A percentile compares a stretch with the other conserved stretches of the same genome.
These are phyloP conservation scores for Monilinia vaccinii-corymbosi DNA, from an alignment of 2,329 filamentous ascomycete genomes.

Conservation along the genomic window DNA sequence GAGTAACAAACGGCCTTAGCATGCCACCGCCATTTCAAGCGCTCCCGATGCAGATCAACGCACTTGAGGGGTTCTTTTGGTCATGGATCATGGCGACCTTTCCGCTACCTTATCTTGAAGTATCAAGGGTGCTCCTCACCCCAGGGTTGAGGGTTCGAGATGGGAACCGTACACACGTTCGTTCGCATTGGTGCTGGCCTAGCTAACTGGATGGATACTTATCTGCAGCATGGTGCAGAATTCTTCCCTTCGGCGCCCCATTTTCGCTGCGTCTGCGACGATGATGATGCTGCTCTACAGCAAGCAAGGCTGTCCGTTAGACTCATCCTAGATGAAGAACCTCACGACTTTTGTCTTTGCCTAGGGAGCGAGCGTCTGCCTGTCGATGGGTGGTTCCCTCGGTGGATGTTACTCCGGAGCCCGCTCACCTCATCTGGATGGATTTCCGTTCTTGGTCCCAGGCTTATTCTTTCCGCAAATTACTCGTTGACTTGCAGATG, in stretches of 20 bases:
- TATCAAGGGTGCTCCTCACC: constrained; percentile 8
- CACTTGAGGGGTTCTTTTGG: constrained; percentile 2
- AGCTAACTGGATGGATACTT: neutral
- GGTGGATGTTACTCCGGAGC: neutral
- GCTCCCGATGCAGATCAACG: constrained; percentile 1
- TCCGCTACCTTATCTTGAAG: constrained; percentile 9
- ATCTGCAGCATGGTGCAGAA: constrained; percentile 6
- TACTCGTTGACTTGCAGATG: constrained; percentile 11
- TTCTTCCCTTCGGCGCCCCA: constrained; percentile 5
- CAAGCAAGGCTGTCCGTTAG: neutral
- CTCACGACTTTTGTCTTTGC: neutral
- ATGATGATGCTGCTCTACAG: constrained; percentile 1
- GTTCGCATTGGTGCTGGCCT: neutral
- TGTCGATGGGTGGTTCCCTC: neutral
- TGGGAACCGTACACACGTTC: neutral
- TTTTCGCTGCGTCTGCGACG: constrained; percentile 5
- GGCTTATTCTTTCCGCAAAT: constrained; percentile 1
- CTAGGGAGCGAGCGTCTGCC: neutral
- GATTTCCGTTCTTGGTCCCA: neutral
- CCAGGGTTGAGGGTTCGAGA: constrained; percentile 4
- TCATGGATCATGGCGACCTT: neutral
- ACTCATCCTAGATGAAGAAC: neutral
- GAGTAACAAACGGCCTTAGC: too few relatives aligned
- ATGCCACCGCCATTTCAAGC: too few relatives aligned
- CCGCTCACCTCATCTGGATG: neutral